Conservation (phyloP, 1,284 basidiomycete species). For the Cystobasidium pallidum region DNA sequence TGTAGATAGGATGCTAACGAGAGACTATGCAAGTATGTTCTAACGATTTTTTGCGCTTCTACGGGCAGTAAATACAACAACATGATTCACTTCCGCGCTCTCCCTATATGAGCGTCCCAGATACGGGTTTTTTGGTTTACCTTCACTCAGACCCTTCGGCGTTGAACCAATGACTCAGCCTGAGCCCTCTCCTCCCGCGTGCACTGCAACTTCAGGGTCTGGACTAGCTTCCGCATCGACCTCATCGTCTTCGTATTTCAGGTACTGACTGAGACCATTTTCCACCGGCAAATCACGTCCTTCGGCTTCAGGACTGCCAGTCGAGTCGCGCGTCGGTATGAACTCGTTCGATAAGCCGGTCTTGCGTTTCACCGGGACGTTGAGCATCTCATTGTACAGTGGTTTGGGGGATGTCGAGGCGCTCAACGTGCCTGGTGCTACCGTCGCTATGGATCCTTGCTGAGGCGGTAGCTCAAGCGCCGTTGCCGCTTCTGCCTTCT, state of each 20-base stretch:
- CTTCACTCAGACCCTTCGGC: not conserved
- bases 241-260: conserved; percentile 59
- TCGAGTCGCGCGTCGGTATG: conserved; percentile 13
- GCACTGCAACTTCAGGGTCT: not conserved
- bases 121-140: not conserved
- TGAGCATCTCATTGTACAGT: conserved; percentile 7
- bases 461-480: not conserved
- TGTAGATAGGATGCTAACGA: conserved; percentile 1
- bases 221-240: conserved; percentile 59
- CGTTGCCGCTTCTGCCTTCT: conserved; percentile 6
- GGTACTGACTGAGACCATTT: not conserved
- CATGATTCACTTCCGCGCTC: not conserved
- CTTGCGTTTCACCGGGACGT: conserved; percentile 5
- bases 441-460: not conserved
- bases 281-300: not conserved
- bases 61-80: not conserved
- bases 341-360: conserved; percentile 35
- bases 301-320: conserved; percentile 1
- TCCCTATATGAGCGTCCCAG: not conserved
- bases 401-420: conserved; percentile 9
- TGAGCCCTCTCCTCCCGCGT: not conserved
- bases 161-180: too few relatives aligned
- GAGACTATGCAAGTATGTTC: not conserved
- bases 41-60: not conserved
- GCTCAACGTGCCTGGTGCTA: conserved; percentile 1